phyloP scores from a whole-genome alignment of 805 yeast species.

The Saturnispora halmiae region DNA sequence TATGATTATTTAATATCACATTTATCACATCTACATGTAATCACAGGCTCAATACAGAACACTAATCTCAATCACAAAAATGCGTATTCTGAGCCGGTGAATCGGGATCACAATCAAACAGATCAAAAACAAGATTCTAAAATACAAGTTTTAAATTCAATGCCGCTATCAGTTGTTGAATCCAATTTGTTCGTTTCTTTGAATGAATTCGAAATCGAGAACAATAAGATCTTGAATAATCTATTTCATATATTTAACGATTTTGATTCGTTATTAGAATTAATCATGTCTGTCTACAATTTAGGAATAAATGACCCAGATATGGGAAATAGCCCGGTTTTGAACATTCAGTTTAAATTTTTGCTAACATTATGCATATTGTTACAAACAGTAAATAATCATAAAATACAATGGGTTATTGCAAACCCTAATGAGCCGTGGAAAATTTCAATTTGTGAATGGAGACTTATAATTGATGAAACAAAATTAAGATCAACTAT shows the following conservation, averaged over 20 bases:
- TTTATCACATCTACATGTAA: neutral
- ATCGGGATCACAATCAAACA: too few species aligned
- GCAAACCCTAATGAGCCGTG: slow-evolving; percentile 1
- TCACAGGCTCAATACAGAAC: too few species aligned
- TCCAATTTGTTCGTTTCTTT: neutral
- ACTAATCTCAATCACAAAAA: too few species aligned
- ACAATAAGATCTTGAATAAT: neutral
- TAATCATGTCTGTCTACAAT: slow-evolving; percentile 13
- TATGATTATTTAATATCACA: slow-evolving; percentile 3
- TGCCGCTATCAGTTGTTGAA: neutral
- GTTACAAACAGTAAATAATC: slow-evolving; percentile 13
- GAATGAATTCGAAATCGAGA: neutral
- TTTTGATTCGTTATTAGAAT: neutral
- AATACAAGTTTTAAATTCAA: neutral
- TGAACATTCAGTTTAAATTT: slow-evolving; percentile 15
- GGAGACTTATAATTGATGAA: slow-evolving; percentile 6
- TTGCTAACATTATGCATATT: slow-evolving; percentile 15
- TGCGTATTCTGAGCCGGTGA: too few species aligned
- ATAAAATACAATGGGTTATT: slow-evolving; percentile 1
- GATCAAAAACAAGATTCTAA: neutral
- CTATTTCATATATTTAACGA: neutral
- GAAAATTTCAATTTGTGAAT: neutral
- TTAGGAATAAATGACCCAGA: slow-evolving; percentile 7
- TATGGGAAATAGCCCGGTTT: slow-evolving; percentile 13
- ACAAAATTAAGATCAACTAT: neutral